A percentile compares a stretch with the other conserved stretches of the same genome.
These are phyloP conservation scores for Podila epigama DNA, from an alignment of 192 early-diverging fungal genomes.

Conservation along the genomic window DNA sequence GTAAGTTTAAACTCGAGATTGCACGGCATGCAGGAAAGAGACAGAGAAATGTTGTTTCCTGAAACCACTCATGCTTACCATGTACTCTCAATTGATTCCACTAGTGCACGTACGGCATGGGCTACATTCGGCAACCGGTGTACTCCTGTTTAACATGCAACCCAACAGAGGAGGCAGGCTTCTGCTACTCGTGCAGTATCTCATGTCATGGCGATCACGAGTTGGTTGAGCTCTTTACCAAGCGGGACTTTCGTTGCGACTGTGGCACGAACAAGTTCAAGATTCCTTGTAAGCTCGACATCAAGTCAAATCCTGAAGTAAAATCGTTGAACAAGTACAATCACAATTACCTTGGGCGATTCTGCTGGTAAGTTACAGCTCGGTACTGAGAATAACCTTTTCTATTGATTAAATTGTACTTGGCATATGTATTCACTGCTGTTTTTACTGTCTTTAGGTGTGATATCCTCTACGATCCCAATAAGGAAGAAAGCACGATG, in stretches of 20 bases:
- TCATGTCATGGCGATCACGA: slow-evolving; percentile 80
- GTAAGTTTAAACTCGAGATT: slow-evolving; percentile 1
- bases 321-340: slow-evolving; percentile 83
- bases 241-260: slow-evolving; percentile 88
- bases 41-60: too few species aligned
- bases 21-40: background rate
- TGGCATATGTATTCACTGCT: background rate
- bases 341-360: slow-evolving; percentile 83
- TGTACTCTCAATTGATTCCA: too few species aligned
- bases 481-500: slow-evolving; percentile 79
- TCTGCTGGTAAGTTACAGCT: slow-evolving; percentile 69
- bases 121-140: slow-evolving; percentile 80
- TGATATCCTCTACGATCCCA: slow-evolving; percentile 75
- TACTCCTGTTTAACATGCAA: slow-evolving; percentile 86
- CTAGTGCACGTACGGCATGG: slow-evolving; percentile 73
- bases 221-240: slow-evolving; percentile 85
- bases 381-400: background rate
- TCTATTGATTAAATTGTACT: background rate
- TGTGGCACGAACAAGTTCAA: slow-evolving; percentile 75
- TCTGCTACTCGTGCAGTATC: slow-evolving; percentile 82
- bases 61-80: too few species aligned
- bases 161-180: slow-evolving; percentile 29
- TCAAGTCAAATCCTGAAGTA: slow-evolving; percentile 42
- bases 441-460: slow-evolving; percentile 56
- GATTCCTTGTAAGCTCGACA: slow-evolving; percentile 52